These are phyloP conservation scores for Cyberlindnera meyerae DNA, from an alignment of 805 yeast species.

Conservation along the genomic window DNA sequence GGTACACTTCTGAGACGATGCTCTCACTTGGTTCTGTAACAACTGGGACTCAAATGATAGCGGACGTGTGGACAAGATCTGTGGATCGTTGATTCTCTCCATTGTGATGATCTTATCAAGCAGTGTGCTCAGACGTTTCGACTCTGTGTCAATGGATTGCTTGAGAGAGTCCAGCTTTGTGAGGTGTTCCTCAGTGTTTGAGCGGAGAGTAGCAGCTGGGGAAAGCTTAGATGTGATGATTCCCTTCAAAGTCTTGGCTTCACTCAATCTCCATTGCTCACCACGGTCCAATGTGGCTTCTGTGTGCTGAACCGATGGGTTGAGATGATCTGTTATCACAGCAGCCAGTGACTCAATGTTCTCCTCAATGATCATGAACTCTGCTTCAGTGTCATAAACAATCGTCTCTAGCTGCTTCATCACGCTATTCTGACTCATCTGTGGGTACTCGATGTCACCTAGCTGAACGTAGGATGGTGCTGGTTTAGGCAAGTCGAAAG, in stretches of 20 bases:
- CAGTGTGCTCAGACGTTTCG: slow-evolving; percentile 7
- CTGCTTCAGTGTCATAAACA: slow-evolving; percentile 29
- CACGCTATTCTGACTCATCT: slow-evolving; percentile 15
- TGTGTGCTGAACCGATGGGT: slow-evolving; percentile 25
- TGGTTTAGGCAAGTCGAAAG: slow-evolving; percentile 16
- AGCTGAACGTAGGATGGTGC: slow-evolving; percentile 18
- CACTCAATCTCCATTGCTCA: slow-evolving; percentile 36
- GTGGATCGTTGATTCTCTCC: slow-evolving; percentile 7
- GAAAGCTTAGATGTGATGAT: slow-evolving; percentile 4
- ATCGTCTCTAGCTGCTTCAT: slow-evolving; percentile 18
- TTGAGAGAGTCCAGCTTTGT: slow-evolving; percentile 1
- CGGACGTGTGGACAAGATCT: slow-evolving; percentile 12
- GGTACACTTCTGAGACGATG: slow-evolving; percentile 5
- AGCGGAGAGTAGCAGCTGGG: neutral
- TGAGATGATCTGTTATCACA: slow-evolving; percentile 32
- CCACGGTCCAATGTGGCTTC: slow-evolving; percentile 24
- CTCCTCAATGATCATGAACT: slow-evolving; percentile 28
- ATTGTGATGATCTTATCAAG: slow-evolving; percentile 8
- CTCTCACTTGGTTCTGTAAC: slow-evolving; percentile 18
- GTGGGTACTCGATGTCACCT: slow-evolving; percentile 21
- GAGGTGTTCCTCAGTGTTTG: slow-evolving; percentile 1
- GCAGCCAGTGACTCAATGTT: slow-evolving; percentile 26
- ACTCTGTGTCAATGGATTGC: neutral
- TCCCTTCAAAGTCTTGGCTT: slow-evolving; percentile 16
- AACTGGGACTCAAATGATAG: slow-evolving; percentile 17